phyloP scores from a whole-genome alignment of 1,284 basidiomycete species.

The Ganoderma resinaceum region DNA sequence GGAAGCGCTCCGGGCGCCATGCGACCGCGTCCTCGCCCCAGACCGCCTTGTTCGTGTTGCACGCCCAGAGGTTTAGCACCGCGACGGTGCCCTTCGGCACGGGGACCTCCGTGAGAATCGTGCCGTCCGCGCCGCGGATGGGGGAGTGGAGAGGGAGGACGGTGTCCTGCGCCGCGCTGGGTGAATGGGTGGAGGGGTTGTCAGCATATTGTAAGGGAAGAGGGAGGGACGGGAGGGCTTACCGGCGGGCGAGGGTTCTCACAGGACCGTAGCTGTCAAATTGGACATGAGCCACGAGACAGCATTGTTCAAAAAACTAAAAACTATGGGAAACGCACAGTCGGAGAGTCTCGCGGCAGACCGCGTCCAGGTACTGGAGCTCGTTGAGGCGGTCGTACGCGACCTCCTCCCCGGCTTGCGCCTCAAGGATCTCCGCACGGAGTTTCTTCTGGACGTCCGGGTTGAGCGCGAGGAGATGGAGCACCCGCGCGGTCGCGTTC shows the following conservation, averaged over 20 bases:
- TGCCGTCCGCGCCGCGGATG: slow-evolving; percentile 37
- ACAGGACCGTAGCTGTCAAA: slow-evolving; percentile 3
- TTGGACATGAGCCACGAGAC: background rate
- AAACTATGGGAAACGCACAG: slow-evolving; percentile 25
- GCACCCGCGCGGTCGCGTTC: slow-evolving; percentile 37
- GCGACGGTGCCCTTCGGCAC: slow-evolving; percentile 54
- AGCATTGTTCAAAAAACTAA: background rate
- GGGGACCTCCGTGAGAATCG: slow-evolving; percentile 45
- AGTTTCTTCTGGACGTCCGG: slow-evolving; percentile 17
- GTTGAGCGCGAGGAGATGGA: slow-evolving; percentile 30
- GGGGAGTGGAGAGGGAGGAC: slow-evolving; percentile 37
- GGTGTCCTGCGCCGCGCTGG: slow-evolving; percentile 29
- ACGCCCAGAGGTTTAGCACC: slow-evolving; percentile 51
- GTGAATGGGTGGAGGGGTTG: too few relatives aligned
- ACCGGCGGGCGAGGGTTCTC: slow-evolving; percentile 6
- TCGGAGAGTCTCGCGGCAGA: slow-evolving; percentile 43
- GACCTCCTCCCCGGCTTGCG: slow-evolving; percentile 29
- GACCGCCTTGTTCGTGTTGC: slow-evolving; percentile 54
- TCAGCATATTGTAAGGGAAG: slow-evolving; percentile 12
- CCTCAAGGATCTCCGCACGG: slow-evolving; percentile 36
- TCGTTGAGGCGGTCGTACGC: slow-evolving; percentile 39
- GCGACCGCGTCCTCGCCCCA: slow-evolving; percentile 65
- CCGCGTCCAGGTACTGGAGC: slow-evolving; percentile 42
- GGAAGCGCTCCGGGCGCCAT: slow-evolving; percentile 50
- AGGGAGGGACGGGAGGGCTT: background rate